phyloP scores from a whole-genome alignment of 768 basidiomycete genomes.

The Trametopsis cervina region DNA sequence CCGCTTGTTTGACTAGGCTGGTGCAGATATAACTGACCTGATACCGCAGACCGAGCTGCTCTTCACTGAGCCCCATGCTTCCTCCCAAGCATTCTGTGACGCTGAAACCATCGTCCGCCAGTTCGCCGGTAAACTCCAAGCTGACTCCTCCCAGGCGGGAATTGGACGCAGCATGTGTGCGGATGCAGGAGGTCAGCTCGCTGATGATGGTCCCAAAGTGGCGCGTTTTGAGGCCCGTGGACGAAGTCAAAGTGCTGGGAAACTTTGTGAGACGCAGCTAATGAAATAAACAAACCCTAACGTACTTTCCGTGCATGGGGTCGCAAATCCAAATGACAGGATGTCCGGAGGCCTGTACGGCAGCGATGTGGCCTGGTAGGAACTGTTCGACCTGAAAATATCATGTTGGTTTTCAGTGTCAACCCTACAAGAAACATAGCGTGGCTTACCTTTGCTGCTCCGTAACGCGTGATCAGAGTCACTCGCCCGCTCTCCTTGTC shows the following conservation, averaged over 20 bases:
- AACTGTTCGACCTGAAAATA: slow-evolving; percentile 59
- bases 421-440: background rate
- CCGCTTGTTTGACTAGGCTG: no score
- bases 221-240: slow-evolving; percentile 80
- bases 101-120: slow-evolving; percentile 85
- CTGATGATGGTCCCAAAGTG: slow-evolving; percentile 84
- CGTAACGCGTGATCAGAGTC: slow-evolving; percentile 90
- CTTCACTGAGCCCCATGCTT: slow-evolving; percentile 89
- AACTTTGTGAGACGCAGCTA: background rate
- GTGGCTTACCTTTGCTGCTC: slow-evolving; percentile 65
- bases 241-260: slow-evolving; percentile 73
- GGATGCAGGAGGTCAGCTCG: slow-evolving; percentile 77
- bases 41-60: slow-evolving; percentile 85
- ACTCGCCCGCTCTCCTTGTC: slow-evolving; percentile 76
- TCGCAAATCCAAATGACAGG: slow-evolving; percentile 94
- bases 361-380: slow-evolving; percentile 74
- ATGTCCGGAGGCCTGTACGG: slow-evolving; percentile 74
- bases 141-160: slow-evolving; percentile 69
- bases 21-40: slow-evolving; percentile 60
- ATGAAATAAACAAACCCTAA: slow-evolving; percentile 9
- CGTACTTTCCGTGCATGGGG: slow-evolving; percentile 98
- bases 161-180: slow-evolving; percentile 66
- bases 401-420: no score
- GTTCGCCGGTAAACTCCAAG: slow-evolving; percentile 74
- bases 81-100: slow-evolving; percentile 98